These are phyloP conservation scores for Leptographium procerum DNA, from an alignment of 2,329 filamentous ascomycete species.

Conservation along the genomic window DNA sequence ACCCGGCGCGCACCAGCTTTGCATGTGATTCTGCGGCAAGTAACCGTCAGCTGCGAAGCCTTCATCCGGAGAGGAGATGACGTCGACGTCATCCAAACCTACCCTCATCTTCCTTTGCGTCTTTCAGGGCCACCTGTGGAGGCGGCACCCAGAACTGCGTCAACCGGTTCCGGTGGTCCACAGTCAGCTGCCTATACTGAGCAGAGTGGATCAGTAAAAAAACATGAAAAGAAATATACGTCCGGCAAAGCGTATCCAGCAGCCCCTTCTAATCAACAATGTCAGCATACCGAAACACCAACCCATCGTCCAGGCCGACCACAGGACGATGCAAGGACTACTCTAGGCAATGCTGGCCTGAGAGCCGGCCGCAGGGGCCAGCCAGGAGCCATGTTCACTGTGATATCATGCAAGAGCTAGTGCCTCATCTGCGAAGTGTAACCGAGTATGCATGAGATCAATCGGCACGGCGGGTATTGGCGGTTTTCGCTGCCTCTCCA, in stretches of 20 bases:
- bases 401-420: neutral
- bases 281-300: neutral
- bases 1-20: conserved; percentile 60
- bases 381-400: neutral
- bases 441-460: neutral
- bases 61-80: neutral
- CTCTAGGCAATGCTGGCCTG: neutral
- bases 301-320: neutral
- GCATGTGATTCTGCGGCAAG: conserved; percentile 45
- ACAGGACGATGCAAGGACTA: neutral
- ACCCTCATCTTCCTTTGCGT: conserved; percentile 44
- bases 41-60: neutral
- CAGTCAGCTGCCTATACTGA: conserved; percentile 9
- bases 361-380: neutral
- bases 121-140: conserved; percentile 41
- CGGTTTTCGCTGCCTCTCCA: too few species aligned
- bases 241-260: neutral
- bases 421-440: neutral
- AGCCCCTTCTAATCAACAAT: neutral
- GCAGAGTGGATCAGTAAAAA: neutral
- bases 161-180: conserved; percentile 32
- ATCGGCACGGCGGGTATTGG: neutral
- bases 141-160: conserved; percentile 74
- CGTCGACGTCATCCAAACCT: conserved; percentile 12
- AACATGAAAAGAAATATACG: too few species aligned